A percentile compares a stretch with the other conserved stretches of the same genome.
Evolutionary conservation across 2,329 filamentous ascomycete genomes (phyloP).

Genomic region (Epichloe coenophiala): DNA sequence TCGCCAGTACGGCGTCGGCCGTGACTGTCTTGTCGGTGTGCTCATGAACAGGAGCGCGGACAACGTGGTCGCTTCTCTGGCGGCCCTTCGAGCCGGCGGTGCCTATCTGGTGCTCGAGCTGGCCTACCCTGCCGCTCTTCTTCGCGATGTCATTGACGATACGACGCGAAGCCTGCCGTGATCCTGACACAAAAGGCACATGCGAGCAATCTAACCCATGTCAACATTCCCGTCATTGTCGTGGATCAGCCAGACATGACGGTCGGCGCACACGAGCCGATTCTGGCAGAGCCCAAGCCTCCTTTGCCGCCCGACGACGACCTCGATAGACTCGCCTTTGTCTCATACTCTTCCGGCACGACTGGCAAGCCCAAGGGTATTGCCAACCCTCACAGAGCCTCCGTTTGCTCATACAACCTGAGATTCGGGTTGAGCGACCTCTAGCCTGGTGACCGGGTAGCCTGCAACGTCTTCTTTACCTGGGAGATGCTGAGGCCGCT

Average conservation of each 20-base stretch:
- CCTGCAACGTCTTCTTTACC: conserved; percentile 81
- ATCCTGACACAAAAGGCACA: conserved; percentile 56
- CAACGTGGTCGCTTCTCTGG: conserved; percentile 68
- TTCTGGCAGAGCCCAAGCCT: conserved; percentile 24
- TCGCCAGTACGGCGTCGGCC: conserved; percentile 52
- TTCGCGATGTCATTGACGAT: conserved; percentile 63
- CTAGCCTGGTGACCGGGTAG: conserved; percentile 59
- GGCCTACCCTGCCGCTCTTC: conserved; percentile 59
- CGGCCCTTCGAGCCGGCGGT: conserved; percentile 64
- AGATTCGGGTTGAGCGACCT: conserved; percentile 59
- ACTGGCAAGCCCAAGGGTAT: conserved; percentile 74
- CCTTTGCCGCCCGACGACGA: conserved; percentile 50
- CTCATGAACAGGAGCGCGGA: conserved; percentile 62
- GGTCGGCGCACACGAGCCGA: conserved; percentile 11
- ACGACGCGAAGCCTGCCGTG: conserved; percentile 55
- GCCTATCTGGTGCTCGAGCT: conserved; percentile 71
- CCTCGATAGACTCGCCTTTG: conserved; percentile 61
- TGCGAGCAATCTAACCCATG: conserved; percentile 46
- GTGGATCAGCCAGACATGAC: conserved; percentile 37
- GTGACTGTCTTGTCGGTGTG: conserved; percentile 63
- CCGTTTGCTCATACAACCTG: conserved; percentile 60
- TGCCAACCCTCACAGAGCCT: conserved; percentile 62
- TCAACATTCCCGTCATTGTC: conserved; percentile 47
- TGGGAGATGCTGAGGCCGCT: conserved; percentile 75
- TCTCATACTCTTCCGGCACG: conserved; percentile 69